A percentile compares a stretch with the other conserved stretches of the same genome.
Evolutionary conservation across 1,284 basidiomycete genomes (phyloP).

Genomic region (Malassezia obtusa): DNA sequence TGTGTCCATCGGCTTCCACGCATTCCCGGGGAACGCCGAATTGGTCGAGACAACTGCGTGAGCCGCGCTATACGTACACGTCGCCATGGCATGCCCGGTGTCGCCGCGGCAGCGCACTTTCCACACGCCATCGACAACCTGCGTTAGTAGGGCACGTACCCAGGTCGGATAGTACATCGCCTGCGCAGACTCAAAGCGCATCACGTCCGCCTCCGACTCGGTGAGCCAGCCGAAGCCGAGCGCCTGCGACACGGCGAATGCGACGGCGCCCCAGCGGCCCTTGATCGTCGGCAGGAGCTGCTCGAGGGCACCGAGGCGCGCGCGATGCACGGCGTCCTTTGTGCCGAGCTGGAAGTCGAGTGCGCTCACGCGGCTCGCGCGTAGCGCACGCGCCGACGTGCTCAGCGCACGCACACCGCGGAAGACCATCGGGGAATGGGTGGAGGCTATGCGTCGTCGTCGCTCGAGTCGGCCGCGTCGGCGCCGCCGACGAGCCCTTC

Average conservation of each 20-base stretch:
- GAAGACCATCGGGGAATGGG: not conserved
- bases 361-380: constrained; percentile 5
- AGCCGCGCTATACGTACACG: constrained; percentile 1
- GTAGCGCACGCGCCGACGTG: not conserved
- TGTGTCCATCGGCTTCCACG: constrained; percentile 10
- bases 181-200: constrained; percentile 10
- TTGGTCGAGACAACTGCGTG: constrained; percentile 5
- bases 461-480: not conserved
- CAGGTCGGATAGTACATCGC: constrained; percentile 9
- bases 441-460: not conserved
- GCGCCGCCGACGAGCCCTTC: constrained; percentile 21
- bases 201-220: constrained; percentile 11
- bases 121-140: constrained; percentile 8
- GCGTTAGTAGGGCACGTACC: constrained; percentile 1
- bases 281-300: constrained; percentile 15
- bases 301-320: constrained; percentile 14
- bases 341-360: constrained; percentile 10
- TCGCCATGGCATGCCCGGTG: constrained; percentile 4
- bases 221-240: constrained; percentile 9
- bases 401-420: not conserved
- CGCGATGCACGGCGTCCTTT: constrained; percentile 12
- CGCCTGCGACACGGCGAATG: constrained; percentile 8
- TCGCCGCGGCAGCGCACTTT: constrained; percentile 11
- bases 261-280: constrained; percentile 13
- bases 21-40: constrained; percentile 13